Percentiles rank a stretch among this genome's conserved stretches.
Evolutionary conservation across 2,329 filamentous ascomycete species (phyloP).

Genomic region (Nemania sp.): DNA sequence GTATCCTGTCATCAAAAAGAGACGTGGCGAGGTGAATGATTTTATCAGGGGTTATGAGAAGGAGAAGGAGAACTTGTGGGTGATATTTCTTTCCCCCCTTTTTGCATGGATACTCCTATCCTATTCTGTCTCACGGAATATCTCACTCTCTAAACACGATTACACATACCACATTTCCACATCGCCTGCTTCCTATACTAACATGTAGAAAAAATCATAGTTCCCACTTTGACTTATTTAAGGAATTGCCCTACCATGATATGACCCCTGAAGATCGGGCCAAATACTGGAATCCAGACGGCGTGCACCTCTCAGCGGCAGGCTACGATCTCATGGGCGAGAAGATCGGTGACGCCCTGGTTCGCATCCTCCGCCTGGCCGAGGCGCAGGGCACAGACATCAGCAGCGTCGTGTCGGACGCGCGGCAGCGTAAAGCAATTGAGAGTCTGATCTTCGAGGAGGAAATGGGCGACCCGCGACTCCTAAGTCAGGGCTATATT

Average conservation of each 20-base stretch:
- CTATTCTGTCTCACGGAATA: neutral
- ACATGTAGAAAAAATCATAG: slow-evolving; percentile 51
- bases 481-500: slow-evolving; percentile 65
- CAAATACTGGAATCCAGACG: slow-evolving; percentile 69
- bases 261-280: slow-evolving; percentile 60
- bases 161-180: neutral
- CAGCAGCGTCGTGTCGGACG: slow-evolving; percentile 44
- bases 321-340: slow-evolving; percentile 74
- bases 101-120: neutral
- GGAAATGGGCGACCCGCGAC: slow-evolving; percentile 60
- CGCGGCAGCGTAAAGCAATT: slow-evolving; percentile 48
- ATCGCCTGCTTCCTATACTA: slow-evolving; percentile 1
- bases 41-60: slow-evolving; percentile 63
- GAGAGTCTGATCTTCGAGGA: slow-evolving; percentile 62
- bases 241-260: slow-evolving; percentile 65
- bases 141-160: no score
- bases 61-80: slow-evolving; percentile 66
- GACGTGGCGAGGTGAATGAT: slow-evolving; percentile 63
- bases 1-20: slow-evolving; percentile 48
- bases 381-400: slow-evolving; percentile 52
- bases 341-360: slow-evolving; percentile 65
- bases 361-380: slow-evolving; percentile 57
- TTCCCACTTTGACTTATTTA: slow-evolving; percentile 67
- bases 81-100: neutral
- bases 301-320: slow-evolving; percentile 66